Evolutionary conservation across 345 rosid species (phyloP).

Genomic region (Odontarrhena argentea): DNA sequence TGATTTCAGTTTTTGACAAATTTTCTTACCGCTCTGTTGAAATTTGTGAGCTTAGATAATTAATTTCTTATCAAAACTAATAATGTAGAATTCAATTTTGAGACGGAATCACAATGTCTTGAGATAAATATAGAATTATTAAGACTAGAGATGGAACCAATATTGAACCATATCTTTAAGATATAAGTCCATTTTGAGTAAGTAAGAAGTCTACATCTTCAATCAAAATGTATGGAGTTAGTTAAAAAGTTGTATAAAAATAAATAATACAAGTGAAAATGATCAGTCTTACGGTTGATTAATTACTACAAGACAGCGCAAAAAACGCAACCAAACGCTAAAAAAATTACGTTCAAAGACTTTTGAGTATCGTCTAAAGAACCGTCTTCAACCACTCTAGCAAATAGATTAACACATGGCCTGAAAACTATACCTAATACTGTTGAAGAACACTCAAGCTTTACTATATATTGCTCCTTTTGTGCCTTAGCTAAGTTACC

Average conservation of each 20-base stretch:
- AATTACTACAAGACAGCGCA: not conserved
- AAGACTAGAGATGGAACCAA: not conserved
- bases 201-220: conserved; percentile 3
- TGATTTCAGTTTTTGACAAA: not conserved
- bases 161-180: not conserved
- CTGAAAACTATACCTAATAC: conserved; percentile 22
- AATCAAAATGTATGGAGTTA: not conserved
- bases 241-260: not conserved
- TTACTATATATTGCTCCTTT: conserved; percentile 33
- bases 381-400: conserved; percentile 24
- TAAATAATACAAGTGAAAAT: not conserved
- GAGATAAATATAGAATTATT: not conserved
- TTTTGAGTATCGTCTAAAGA: not conserved
- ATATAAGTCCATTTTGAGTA: conserved; percentile 12
- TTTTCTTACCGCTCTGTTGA: not conserved
- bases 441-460: conserved; percentile 22
- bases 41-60: not conserved
- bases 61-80: not conserved
- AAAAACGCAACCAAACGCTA: conserved; percentile 12
- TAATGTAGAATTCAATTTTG: not conserved
- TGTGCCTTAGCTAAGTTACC: not conserved
- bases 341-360: not conserved
- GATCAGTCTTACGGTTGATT: not conserved
- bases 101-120: conserved; percentile 11
- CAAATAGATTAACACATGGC: conserved; percentile 7